Conservation (phyloP, 805 yeast genomes). For the Candida pseudoglaebosa region DNA sequence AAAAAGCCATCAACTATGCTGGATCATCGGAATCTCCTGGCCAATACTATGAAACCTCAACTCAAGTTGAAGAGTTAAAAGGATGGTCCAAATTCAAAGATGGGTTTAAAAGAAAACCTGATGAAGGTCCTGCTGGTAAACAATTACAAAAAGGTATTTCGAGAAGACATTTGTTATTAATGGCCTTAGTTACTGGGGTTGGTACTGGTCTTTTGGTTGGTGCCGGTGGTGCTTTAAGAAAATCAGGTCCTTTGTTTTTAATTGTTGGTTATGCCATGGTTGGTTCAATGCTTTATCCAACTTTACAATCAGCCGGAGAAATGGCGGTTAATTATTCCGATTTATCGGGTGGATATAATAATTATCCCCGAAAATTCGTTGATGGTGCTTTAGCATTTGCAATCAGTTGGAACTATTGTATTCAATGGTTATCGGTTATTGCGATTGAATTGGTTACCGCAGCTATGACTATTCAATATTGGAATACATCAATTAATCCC, state of each 20-base stretch:
- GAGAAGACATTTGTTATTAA: constrained; percentile 36
- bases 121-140: constrained; percentile 20
- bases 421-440: constrained; percentile 60
- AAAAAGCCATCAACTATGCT: background rate
- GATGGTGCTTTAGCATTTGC: constrained; percentile 60
- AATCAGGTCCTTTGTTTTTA: constrained; percentile 36
- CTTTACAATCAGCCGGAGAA: constrained; percentile 42
- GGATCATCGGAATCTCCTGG: constrained; percentile 3
- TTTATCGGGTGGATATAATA: constrained; percentile 61
- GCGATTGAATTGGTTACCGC: constrained; percentile 66
- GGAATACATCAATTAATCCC: constrained; percentile 48
- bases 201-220: constrained; percentile 45
- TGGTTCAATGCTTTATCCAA: constrained; percentile 33
- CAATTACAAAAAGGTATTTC: constrained; percentile 28
- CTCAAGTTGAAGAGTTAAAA: constrained; percentile 7
- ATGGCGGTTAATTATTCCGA: constrained; percentile 57
- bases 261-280: constrained; percentile 31
- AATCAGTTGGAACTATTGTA: constrained; percentile 57
- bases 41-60: constrained; percentile 10
- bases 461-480: constrained; percentile 55
- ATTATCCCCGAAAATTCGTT: constrained; percentile 50
- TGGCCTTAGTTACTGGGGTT: constrained; percentile 36
- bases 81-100: constrained; percentile 27
- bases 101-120: constrained; percentile 21
- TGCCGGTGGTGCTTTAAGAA: constrained; percentile 30